Base-by-base conservation (phyloP, 2,329 filamentous ascomycete genomes). In the Calonectria pteridis region DNA sequence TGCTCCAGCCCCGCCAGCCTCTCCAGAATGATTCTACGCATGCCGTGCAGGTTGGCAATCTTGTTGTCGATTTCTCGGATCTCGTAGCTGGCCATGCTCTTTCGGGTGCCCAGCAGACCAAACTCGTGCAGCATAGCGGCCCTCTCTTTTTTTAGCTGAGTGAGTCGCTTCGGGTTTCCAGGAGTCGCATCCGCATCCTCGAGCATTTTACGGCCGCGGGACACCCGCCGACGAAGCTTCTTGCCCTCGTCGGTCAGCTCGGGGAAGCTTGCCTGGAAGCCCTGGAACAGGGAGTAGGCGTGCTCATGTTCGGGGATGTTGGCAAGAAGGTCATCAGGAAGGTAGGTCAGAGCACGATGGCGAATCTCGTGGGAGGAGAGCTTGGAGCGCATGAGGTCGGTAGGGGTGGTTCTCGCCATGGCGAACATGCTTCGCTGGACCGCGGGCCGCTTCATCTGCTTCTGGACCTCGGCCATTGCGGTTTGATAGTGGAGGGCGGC, bases 21-120 rank as follows among this genome's bases (percentile, higher is more conserved):
- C 69, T 98, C 95, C 71, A 99, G 85, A 58, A 98, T 94, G 74
- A 98, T 97, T 82, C 93, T 94, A 77, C 97, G 93, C 95, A 98
- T 98, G 75, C 92, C 95, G 79, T 95, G 93, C 69, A 99, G 88
- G 84, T 98, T 98, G 74, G 95, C 92, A 76, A 99, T 96, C 85
- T 98, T 99, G 86, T 94, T 96, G 85, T 99, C 97, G 74, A 99
- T 98, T 82, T 99, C 97, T 73, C 93, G 92, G 73, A 99, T 98
- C 84, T 99, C 97, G 76, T 95, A 94, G 81, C 95, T 97, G 78
- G 96, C 96, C 96, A 99, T 98, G 82, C 97, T 98, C 85, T 99
- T 99, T 73, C 97, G 91, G 75, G 98, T 92, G 4, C 93, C 91
- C 86, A 98, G 92, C 91, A 98, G 94, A 82, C 98, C 95, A 78